These are phyloP conservation scores for Candida frijolesensis DNA, from an alignment of 1,139 yeast genomes.

Conservation along the genomic window DNA sequence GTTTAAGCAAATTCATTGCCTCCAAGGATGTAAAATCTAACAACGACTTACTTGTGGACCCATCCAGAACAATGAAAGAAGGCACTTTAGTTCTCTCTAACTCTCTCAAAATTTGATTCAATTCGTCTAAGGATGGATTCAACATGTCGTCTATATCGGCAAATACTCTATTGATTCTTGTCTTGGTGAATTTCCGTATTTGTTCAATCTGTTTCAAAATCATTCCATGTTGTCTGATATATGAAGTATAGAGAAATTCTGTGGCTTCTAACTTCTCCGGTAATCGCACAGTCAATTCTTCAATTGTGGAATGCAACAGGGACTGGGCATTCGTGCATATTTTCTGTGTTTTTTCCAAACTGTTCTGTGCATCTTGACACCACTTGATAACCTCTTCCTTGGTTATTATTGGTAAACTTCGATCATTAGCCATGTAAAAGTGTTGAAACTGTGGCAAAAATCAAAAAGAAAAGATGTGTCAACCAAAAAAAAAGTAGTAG, in stretches of 20 bases:
- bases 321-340: constrained; percentile 37
- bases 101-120: constrained; percentile 28
- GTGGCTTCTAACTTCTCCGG: constrained; percentile 28
- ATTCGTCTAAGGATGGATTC: constrained; percentile 25
- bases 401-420: constrained; percentile 3
- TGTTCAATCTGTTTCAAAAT: constrained; percentile 8
- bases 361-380: constrained; percentile 32
- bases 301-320: constrained; percentile 27
- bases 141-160: constrained; percentile 14
- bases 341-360: constrained; percentile 33
- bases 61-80: constrained; percentile 21
- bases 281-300: constrained; percentile 23
- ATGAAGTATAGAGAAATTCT: constrained; percentile 23
- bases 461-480: background rate
- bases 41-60: constrained; percentile 1
- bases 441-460: background rate
- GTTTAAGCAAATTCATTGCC: constrained; percentile 28
- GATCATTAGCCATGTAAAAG: constrained; percentile 7
- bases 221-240: constrained; percentile 20
- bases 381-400: constrained; percentile 20
- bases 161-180: constrained; percentile 8
- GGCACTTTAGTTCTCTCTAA: constrained; percentile 34
- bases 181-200: background rate
- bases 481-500: background rate
- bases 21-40: constrained; percentile 41